phyloP scores from a whole-genome alignment of 2,329 filamentous ascomycete species.

The Phialophora verrucosa region DNA sequence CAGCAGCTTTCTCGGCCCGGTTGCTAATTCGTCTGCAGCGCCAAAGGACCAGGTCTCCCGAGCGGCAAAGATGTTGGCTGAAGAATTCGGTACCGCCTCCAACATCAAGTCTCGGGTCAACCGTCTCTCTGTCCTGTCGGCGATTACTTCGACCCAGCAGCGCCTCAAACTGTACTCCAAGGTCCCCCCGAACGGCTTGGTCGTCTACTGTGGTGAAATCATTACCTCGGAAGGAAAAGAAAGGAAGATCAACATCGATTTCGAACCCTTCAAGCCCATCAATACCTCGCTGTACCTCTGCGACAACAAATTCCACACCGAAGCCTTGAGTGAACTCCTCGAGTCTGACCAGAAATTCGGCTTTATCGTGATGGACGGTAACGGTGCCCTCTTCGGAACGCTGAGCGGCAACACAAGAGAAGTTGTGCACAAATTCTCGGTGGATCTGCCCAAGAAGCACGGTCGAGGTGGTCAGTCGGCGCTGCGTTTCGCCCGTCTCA shows the following conservation, averaged over 20 bases:
- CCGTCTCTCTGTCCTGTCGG: slow-evolving; percentile 93
- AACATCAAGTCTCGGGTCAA: slow-evolving; percentile 99
- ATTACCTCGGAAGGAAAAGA: slow-evolving; percentile 98
- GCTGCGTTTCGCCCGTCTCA: slow-evolving; percentile 97
- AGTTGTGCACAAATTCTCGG: slow-evolving; percentile 95
- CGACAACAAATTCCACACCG: slow-evolving; percentile 99
- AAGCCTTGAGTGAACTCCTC: slow-evolving; percentile 92
- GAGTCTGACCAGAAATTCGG: slow-evolving; percentile 99
- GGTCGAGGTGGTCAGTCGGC: slow-evolving; percentile 99
- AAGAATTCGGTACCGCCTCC: slow-evolving; percentile 99
- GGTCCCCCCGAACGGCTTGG: slow-evolving; percentile 94
- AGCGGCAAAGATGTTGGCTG: slow-evolving; percentile 98
- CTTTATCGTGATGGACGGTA: slow-evolving; percentile 99
- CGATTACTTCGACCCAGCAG: slow-evolving; percentile 98
- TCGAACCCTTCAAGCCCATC: slow-evolving; percentile 99
- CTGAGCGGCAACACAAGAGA: slow-evolving; percentile 97
- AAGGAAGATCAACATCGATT: slow-evolving; percentile 99
- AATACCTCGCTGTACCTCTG: slow-evolving; percentile 99
- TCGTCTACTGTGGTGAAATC: slow-evolving; percentile 99
- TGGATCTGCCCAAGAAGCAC: slow-evolving; percentile 99
- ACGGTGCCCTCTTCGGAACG: slow-evolving; percentile 95
- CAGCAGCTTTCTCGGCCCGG: slow-evolving; percentile 1
- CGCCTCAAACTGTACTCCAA: slow-evolving; percentile 99
- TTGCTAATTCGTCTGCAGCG: slow-evolving; percentile 58
- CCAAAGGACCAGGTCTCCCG: slow-evolving; percentile 98